A percentile compares a stretch with the other conserved stretches of the same genome.
Evolutionary conservation across 2,329 filamentous ascomycete genomes (phyloP).

Genomic region (Ciborinia camelliae): DNA sequence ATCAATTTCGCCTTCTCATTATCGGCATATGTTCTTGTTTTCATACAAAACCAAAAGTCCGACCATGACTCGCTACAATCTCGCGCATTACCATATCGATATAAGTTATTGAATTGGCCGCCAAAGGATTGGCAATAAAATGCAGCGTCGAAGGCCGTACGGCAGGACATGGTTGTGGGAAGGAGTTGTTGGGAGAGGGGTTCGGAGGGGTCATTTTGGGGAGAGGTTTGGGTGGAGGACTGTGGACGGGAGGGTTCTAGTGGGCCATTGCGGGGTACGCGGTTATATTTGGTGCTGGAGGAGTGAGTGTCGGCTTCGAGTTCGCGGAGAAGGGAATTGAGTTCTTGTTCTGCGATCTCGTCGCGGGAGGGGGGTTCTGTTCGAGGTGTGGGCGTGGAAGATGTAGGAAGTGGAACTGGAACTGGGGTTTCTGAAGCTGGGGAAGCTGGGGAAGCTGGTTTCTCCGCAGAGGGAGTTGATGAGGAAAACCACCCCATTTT

Average conservation of each 20-base stretch:
- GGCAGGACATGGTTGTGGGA: slow-evolving; percentile 82
- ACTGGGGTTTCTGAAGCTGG: background rate
- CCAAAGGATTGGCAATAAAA: slow-evolving; percentile 92
- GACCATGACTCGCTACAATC: slow-evolving; percentile 83
- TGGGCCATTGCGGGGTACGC: slow-evolving; percentile 27
- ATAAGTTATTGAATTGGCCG: slow-evolving; percentile 87
- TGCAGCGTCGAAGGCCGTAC: slow-evolving; percentile 83
- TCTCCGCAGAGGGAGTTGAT: slow-evolving; percentile 30
- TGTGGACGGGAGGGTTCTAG: slow-evolving; percentile 5
- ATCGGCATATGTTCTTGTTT: slow-evolving; percentile 61
- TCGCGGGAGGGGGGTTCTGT: slow-evolving; percentile 29
- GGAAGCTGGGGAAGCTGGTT: background rate
- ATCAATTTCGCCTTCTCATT: slow-evolving; percentile 52
- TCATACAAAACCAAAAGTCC: slow-evolving; percentile 98
- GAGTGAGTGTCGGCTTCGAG: slow-evolving; percentile 31
- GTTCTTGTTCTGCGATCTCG: slow-evolving; percentile 37
- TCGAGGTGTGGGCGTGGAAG: slow-evolving; percentile 22
- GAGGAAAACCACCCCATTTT: slow-evolving; percentile 64
- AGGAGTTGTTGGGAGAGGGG: slow-evolving; percentile 66
- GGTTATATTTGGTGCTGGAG: slow-evolving; percentile 32
- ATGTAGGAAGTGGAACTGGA: slow-evolving; percentile 24
- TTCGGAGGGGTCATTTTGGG: slow-evolving; percentile 25
- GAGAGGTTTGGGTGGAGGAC: slow-evolving; percentile 19
- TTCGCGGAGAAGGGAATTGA: slow-evolving; percentile 38
- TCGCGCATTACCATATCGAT: slow-evolving; percentile 76